Evolutionary conservation across 352 stramenopile genomes (phyloP).

Genomic region (Vaucheria bursata): DNA sequence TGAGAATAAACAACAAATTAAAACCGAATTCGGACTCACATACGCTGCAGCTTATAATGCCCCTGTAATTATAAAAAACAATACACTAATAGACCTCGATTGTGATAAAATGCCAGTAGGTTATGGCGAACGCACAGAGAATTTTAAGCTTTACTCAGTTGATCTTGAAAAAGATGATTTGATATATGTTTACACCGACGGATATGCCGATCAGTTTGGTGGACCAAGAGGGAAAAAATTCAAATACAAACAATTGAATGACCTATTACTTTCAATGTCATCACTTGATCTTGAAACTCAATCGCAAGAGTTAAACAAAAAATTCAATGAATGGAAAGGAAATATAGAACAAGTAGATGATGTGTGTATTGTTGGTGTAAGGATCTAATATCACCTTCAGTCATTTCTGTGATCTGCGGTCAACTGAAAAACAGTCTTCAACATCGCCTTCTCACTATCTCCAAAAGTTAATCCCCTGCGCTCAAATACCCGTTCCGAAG

Average conservation of each 20-base stretch:
- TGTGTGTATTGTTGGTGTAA: no score
- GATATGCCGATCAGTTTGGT: not conserved
- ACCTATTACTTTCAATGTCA: not conserved
- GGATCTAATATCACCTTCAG: no score
- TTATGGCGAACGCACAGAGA: not conserved
- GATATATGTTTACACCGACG: not conserved
- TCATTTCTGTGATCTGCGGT: no score
- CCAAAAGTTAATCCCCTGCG: no score
- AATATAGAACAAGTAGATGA: no score
- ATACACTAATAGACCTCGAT: not conserved
- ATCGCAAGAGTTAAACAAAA: no score
- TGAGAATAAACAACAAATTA: no score
- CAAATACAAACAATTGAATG: not conserved
- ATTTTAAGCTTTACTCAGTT: not conserved
- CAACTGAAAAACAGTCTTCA: no score
- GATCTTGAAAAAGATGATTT: not conserved
- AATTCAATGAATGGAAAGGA: no score
- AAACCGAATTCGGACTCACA: no score
- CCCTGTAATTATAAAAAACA: not conserved
- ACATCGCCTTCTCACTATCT: no score
- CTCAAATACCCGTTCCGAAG: no score
- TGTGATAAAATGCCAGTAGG: not conserved
- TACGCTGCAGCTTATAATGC: not conserved
- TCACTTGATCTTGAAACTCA: not conserved
- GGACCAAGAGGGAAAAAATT: not conserved